These are phyloP conservation scores for Pontederia paniculata DNA, from an alignment of 176 grass and related monocot species.

Conservation along the genomic window DNA sequence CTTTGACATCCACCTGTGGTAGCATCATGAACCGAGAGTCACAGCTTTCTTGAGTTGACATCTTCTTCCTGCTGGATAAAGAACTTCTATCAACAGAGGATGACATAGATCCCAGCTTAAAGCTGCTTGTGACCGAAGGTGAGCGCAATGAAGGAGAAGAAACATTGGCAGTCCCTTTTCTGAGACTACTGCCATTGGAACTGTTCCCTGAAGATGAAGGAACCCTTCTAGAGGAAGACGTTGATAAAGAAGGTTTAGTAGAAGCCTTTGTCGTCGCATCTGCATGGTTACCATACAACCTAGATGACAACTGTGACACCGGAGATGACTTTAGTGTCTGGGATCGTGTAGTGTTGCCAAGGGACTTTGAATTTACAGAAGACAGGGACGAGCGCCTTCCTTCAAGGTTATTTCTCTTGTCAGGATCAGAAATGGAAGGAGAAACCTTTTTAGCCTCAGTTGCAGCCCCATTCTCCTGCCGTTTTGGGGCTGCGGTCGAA, in stretches of 20 bases:
- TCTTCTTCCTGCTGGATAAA: conserved; percentile 46
- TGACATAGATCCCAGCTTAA: conserved; percentile 30
- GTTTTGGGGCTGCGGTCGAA: conserved; percentile 14
- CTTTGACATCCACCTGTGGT: conserved; percentile 84
- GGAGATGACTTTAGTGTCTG: conserved; percentile 30
- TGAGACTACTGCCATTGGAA: conserved; percentile 38
- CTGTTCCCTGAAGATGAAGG: conserved; percentile 27
- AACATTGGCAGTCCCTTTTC: conserved; percentile 31
- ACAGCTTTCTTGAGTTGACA: conserved; percentile 35
- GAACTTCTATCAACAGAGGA: conserved; percentile 31
- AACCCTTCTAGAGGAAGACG: conserved; percentile 43
- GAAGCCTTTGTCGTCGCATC: conserved; percentile 27
- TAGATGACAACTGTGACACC: neutral
- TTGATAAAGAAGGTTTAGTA: conserved; percentile 29
- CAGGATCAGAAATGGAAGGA: conserved; percentile 38
- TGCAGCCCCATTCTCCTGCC: conserved; percentile 25
- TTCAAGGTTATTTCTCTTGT: conserved; percentile 26
- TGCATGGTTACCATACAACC: conserved; percentile 21
- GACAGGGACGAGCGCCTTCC: conserved; percentile 19
- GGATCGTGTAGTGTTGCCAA: neutral
- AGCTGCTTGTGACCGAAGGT: conserved; percentile 39
- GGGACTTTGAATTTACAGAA: conserved; percentile 23
- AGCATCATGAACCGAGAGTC: conserved; percentile 85
- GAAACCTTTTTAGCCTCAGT: conserved; percentile 30
- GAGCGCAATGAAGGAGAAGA: conserved; percentile 44